These are phyloP conservation scores for Aspergillus sp. DNA, from an alignment of 2,329 filamentous ascomycete genomes.

Conservation along the genomic window DNA sequence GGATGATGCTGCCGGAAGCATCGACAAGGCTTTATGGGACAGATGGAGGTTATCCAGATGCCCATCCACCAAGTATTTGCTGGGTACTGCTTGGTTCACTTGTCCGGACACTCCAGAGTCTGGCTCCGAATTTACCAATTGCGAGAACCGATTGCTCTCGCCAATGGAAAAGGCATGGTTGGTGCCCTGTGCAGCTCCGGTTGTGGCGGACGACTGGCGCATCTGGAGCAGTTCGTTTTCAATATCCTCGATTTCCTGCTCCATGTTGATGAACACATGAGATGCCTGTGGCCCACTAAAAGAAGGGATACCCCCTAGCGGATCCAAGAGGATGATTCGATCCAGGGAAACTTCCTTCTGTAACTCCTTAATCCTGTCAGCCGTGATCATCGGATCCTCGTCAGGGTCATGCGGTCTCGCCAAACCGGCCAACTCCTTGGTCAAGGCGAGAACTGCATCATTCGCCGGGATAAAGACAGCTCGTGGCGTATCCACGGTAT, in stretches of 20 bases:
- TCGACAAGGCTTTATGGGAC: slow-evolving; percentile 58
- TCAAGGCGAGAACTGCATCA: slow-evolving; percentile 67
- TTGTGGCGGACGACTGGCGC: slow-evolving; percentile 9
- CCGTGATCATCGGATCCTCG: slow-evolving; percentile 36
- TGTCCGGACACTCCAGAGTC: slow-evolving; percentile 15
- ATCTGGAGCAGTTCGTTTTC: slow-evolving; percentile 49
- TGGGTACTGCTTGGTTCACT: slow-evolving; percentile 3
- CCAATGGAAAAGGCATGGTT: slow-evolving; percentile 11
- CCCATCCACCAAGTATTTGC: slow-evolving; percentile 25
- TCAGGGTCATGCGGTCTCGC: slow-evolving; percentile 40
- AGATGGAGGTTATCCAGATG: slow-evolving; percentile 67
- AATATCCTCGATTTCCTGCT: slow-evolving; percentile 74
- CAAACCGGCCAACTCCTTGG: slow-evolving; percentile 64
- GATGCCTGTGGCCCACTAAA: slow-evolving; percentile 50
- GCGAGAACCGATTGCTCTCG: slow-evolving; percentile 39
- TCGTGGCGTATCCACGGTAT: slow-evolving; percentile 44
- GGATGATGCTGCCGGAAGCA: slow-evolving; percentile 77
- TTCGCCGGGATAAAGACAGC: slow-evolving; percentile 46
- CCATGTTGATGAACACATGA: slow-evolving; percentile 85
- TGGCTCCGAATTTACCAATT: slow-evolving; percentile 29
- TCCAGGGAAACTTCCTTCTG: slow-evolving; percentile 60
- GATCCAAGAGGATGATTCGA: slow-evolving; percentile 80
- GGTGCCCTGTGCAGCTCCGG: slow-evolving; percentile 12
- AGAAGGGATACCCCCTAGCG: slow-evolving; percentile 74
- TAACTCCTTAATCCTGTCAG: slow-evolving; percentile 32